Evolutionary conservation across 306 rosid genomes (phyloP), one percentile per base, ranked within the genome.

Genomic region (Quillaja saponaria): DNA sequence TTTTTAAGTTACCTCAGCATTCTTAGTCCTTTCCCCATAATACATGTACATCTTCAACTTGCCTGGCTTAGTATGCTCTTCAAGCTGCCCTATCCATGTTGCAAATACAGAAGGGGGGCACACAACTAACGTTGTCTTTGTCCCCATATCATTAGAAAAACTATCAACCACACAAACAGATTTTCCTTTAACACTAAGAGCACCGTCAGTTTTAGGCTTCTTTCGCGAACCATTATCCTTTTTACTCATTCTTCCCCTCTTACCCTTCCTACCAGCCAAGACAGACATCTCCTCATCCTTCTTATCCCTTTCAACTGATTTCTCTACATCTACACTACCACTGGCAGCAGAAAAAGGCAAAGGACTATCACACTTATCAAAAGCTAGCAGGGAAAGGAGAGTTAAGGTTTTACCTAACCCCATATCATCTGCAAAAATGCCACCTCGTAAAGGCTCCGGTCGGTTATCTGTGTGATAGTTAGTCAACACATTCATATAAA

Each of bases 321-420:
- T 51, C 17, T 62, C 71, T 21, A 19, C 73, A 53, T 60, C 76
- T 13, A 31, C 53, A 34, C 34, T 67, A 10, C 42, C 58, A 69
- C 28, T 53, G 28, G 12, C 17, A 31, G 11, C 60, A 13, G 63
- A 5, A 53, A 49, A 44, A 50, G 63, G 14, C 47, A n/a, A 18
- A 12, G 35, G 25, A 47, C 51, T 41, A 35, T 62, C 52, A 42
- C 58, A 56, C 17, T 76, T 90, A 65, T 86, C 97, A 33, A 67
- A 66, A 31, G 86, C 88, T 50, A 90, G 71, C 63, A 84, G 58
- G 0, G 95, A 86, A 6, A 90, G 90, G 60, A 90, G 56, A 20
- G 87, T 80, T 42, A 90, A 58, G 16, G 97, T 90, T 82, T 90
- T 90, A 49, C 95, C 97, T 45, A 90, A 64, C n/a, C 97, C 97